Conservation (phyloP, 2,329 filamentous ascomycete genomes). For the Fusarium beomiforme region DNA sequence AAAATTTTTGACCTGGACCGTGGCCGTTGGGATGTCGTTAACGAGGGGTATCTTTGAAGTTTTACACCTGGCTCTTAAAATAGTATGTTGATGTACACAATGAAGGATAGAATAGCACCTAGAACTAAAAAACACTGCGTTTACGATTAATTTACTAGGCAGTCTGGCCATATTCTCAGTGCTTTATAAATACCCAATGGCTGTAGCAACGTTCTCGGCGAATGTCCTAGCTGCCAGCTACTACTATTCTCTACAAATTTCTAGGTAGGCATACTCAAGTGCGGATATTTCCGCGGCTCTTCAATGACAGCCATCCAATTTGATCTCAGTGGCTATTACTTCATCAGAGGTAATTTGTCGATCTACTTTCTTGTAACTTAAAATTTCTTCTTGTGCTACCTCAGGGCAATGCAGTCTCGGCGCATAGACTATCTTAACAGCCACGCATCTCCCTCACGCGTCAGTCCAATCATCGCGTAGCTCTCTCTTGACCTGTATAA, state of each 20-base stretch:
- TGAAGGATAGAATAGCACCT: too few species aligned
- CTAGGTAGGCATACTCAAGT: rapidly evolving
- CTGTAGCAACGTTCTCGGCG: too few species aligned
- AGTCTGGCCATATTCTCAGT: too few species aligned
- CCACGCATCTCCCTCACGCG: neutral
- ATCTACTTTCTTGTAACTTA: neutral
- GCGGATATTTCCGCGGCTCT: neutral
- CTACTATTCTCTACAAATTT: rapidly evolving
- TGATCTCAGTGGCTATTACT: neutral
- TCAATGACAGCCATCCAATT: neutral
- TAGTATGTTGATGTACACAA: too few species aligned
- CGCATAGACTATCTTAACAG: neutral
- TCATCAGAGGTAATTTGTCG: neutral
- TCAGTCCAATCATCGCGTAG: neutral
- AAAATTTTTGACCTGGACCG: too few species aligned
- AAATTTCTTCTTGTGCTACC: neutral
- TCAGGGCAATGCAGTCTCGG: neutral
- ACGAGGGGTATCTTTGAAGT: too few species aligned
- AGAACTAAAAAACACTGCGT: neutral
- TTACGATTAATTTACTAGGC: too few species aligned
- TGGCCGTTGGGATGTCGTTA: too few species aligned
- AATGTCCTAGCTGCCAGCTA: too few species aligned
- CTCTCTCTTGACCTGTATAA: neutral
- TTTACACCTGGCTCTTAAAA: too few species aligned
- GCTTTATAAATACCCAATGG: neutral